Conservation (phyloP, 192 early-diverging fungal species). For the Linnemannia hyalina region DNA sequence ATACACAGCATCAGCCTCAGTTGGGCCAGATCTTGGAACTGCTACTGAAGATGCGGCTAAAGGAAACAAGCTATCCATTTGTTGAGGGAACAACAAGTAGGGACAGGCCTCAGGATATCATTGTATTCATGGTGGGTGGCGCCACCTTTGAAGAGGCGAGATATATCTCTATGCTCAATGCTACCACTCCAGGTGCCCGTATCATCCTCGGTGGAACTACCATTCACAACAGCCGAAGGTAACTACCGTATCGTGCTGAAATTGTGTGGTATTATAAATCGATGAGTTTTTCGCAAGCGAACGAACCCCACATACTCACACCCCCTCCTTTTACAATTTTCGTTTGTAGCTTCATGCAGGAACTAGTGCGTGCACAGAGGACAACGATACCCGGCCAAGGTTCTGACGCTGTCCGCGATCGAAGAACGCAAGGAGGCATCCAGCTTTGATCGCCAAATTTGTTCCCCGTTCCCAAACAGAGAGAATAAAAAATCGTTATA, state of each 20-base stretch:
- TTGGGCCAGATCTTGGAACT: slow-evolving; percentile 84
- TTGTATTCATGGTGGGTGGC: slow-evolving; percentile 98
- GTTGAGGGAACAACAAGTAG: slow-evolving; percentile 63
- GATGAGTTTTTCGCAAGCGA: background rate
- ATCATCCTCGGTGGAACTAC: slow-evolving; percentile 94
- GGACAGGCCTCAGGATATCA: slow-evolving; percentile 90
- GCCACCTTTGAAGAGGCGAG: slow-evolving; percentile 93
- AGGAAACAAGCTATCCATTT: slow-evolving; percentile 84
- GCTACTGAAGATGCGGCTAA: slow-evolving; percentile 84
- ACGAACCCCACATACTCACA: background rate
- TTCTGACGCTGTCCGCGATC: slow-evolving; percentile 16
- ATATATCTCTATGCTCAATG: slow-evolving; percentile 89
- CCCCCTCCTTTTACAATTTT: background rate
- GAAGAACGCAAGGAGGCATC: slow-evolving; percentile 12
- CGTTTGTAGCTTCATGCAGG: slow-evolving; percentile 31
- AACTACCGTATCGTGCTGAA: background rate
- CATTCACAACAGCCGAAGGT: slow-evolving; percentile 87
- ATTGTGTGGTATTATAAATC: background rate
- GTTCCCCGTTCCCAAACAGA: background rate
- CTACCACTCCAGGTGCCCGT: slow-evolving; percentile 78
- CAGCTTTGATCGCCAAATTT: background rate
- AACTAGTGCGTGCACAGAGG: slow-evolving; percentile 25
- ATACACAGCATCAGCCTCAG: slow-evolving; percentile 95
- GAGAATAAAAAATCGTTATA: background rate
- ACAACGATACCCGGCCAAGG: slow-evolving; percentile 13